Percentiles rank a stretch among this genome's conserved stretches.
Conservation (phyloP, 2,329 filamentous ascomycete genomes). For the Dactylellina haptotyla region DNA sequence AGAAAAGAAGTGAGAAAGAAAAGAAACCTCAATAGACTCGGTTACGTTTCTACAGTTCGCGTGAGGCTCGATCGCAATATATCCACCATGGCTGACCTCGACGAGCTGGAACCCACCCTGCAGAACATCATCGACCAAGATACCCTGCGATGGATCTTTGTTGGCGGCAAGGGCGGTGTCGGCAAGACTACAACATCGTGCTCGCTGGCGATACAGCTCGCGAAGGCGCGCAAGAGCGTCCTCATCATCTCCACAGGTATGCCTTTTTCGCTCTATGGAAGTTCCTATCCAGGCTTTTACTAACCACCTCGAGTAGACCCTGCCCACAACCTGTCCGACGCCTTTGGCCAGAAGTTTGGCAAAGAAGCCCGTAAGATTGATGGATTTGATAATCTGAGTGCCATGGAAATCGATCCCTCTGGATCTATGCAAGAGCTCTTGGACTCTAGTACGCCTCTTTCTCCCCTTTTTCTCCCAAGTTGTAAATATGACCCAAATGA, state of each 20-base stretch:
- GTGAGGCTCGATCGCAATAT: no score
- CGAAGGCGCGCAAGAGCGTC: slow-evolving; percentile 91
- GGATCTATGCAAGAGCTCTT: slow-evolving; percentile 96
- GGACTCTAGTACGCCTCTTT: slow-evolving; percentile 61
- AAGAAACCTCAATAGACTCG: no score
- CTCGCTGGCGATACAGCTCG: slow-evolving; percentile 96
- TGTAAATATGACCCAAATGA: not conserved
- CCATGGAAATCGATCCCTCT: slow-evolving; percentile 99
- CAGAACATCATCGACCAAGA: slow-evolving; percentile 95
- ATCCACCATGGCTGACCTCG: slow-evolving; percentile 69
- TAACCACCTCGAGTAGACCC: slow-evolving; percentile 67
- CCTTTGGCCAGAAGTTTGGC: slow-evolving; percentile 98
- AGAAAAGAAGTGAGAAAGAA: no score
- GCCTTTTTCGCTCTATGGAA: not conserved
- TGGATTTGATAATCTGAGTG: slow-evolving; percentile 91
- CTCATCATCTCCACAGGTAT: slow-evolving; percentile 89
- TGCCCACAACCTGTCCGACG: slow-evolving; percentile 96
- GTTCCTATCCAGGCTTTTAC: not conserved
- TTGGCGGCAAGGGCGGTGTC: slow-evolving; percentile 96
- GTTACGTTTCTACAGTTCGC: no score
- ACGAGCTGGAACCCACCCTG: slow-evolving; percentile 88
- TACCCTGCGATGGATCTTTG: slow-evolving; percentile 97
- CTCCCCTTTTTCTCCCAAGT: not conserved
- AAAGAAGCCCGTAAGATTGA: slow-evolving; percentile 95
- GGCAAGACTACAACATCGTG: slow-evolving; percentile 99